Evolutionary conservation across 331 rosid genomes (phyloP).

Genomic region (Pyracantha coccinea): DNA sequence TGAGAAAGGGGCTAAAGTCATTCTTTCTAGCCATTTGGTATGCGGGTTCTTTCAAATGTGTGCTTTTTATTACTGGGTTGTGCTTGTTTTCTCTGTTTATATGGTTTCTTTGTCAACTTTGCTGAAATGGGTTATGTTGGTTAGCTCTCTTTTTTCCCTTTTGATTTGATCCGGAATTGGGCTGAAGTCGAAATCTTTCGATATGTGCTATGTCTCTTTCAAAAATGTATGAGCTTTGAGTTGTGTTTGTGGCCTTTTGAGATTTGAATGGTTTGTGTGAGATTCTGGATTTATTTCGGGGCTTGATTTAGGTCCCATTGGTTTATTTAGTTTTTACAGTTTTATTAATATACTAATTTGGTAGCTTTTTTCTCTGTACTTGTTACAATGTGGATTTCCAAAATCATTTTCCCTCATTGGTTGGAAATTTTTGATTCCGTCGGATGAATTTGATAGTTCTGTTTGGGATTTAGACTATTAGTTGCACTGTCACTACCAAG

Average conservation of each 20-base stretch:
- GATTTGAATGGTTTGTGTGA: background rate
- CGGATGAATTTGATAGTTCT: background rate
- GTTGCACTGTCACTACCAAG: background rate
- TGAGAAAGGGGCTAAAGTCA: conserved; percentile 83
- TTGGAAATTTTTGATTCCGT: background rate
- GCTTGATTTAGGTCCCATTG: background rate
- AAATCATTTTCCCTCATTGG: background rate
- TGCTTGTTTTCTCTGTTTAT: background rate
- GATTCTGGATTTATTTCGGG: background rate
- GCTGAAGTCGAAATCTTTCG: background rate
- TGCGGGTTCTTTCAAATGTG: background rate
- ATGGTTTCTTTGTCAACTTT: background rate
- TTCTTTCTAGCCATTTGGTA: conserved; percentile 89
- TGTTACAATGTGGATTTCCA: background rate
- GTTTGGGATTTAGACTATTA: background rate
- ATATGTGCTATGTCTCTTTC: background rate
- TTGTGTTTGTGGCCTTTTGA: background rate
- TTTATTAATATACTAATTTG: background rate
- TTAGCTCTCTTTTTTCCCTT: background rate
- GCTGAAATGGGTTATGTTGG: background rate
- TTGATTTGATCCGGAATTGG: background rate
- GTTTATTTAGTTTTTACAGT: background rate
- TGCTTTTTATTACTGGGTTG: background rate
- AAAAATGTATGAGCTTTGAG: background rate
- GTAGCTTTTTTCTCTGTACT: background rate